Conservation (phyloP, 2,329 filamentous ascomycete genomes). For the Colletotrichum brevisporum region DNA sequence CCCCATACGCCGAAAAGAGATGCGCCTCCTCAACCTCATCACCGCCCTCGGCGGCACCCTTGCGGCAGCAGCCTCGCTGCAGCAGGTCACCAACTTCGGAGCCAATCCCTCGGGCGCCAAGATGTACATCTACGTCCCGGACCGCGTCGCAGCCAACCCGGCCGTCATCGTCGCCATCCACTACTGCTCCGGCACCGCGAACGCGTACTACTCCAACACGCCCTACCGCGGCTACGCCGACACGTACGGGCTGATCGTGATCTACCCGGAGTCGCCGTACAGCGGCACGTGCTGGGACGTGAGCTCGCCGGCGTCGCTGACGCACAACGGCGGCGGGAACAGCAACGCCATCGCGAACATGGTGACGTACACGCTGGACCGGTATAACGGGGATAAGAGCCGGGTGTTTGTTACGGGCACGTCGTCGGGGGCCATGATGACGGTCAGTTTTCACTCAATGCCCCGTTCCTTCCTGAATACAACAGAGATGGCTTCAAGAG, state of each 20-base stretch:
- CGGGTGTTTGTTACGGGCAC: constrained; percentile 69
- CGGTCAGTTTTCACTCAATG: constrained; percentile 45
- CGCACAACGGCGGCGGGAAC: constrained; percentile 70
- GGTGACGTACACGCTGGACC: constrained; percentile 67
- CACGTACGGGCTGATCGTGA: constrained; percentile 61
- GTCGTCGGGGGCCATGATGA: constrained; percentile 66
- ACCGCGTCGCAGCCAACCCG: constrained; percentile 51
- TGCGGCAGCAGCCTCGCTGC: constrained; percentile 47
- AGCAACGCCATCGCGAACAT: constrained; percentile 71
- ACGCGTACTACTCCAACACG: constrained; percentile 62
- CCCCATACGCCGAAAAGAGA: not conserved
- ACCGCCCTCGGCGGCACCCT: constrained; percentile 36
- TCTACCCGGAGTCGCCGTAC: constrained; percentile 69
- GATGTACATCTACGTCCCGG: constrained; percentile 50
- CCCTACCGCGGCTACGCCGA: constrained; percentile 63
- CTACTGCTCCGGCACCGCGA: constrained; percentile 66
- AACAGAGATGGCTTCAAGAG: too few relatives aligned
- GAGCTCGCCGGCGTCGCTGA: constrained; percentile 62
- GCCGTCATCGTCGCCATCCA: constrained; percentile 66
- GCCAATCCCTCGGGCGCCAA: constrained; percentile 44
- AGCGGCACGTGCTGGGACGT: constrained; percentile 72
- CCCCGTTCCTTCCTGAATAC: not conserved
- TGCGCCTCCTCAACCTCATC: constrained; percentile 24
- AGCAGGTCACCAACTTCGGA: constrained; percentile 58
- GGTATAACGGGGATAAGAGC: constrained; percentile 65